Evolutionary conservation across 2,329 filamentous ascomycete species (phyloP).

Genomic region (Spiromastix sp.): DNA sequence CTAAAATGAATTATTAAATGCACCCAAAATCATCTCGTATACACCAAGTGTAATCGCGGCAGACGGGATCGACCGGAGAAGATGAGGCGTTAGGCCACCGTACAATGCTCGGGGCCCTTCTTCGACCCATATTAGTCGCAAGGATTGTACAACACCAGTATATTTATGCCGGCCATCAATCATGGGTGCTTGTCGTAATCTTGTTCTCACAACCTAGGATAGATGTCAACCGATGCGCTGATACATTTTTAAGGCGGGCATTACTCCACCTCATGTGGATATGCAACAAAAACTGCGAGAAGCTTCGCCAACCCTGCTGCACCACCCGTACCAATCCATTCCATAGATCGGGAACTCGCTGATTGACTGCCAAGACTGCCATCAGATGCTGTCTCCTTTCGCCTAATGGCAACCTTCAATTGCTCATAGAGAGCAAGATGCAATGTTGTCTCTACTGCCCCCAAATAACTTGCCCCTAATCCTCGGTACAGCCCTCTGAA

Average conservation of each 20-base stretch:
- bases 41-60: constrained; percentile 96
- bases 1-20: constrained; percentile 24
- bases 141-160: constrained; percentile 78
- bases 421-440: constrained; percentile 95
- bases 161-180: constrained; percentile 57
- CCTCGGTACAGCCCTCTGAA: constrained; percentile 77
- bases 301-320: constrained; percentile 71
- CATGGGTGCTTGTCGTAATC: constrained; percentile 79
- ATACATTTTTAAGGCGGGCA: not conserved
- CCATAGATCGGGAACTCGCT: constrained; percentile 35
- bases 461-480: constrained; percentile 82
- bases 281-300: constrained; percentile 71
- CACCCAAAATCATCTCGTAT: constrained; percentile 33
- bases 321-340: constrained; percentile 68
- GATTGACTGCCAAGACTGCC: not conserved
- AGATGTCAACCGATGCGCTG: not conserved
- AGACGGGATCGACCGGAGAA: constrained; percentile 82
- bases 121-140: constrained; percentile 76
- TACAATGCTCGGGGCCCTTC: constrained; percentile 81
- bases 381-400: not conserved
- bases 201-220: constrained; percentile 53
- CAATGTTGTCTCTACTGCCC: constrained; percentile 78
- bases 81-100: constrained; percentile 81
- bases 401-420: constrained; percentile 64
- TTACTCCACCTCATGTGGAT: constrained; percentile 67